Base-by-base conservation (phyloP, 2,329 filamentous ascomycete genomes). In the Ophiosphaerella herpotricha region DNA sequence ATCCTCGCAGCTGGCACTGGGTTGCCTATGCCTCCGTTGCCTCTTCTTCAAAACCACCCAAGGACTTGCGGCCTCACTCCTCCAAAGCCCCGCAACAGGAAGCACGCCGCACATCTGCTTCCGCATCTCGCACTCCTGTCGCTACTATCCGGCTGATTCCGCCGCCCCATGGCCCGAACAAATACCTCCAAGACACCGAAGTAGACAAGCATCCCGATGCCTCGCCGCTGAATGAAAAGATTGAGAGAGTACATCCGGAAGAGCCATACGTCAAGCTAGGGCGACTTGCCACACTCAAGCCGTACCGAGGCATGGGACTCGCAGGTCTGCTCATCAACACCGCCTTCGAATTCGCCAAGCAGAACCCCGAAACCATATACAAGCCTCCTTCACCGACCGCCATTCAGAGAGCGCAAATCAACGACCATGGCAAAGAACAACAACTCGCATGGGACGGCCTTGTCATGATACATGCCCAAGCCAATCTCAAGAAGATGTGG, bases 191-290 rank as follows among this genome's bases (percentile, higher is more conserved):
- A 54, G 66, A 33, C 9, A 26, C 45, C 14, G 41, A 54, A 29
- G 46, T 37, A 7, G 61, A 71, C 56, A 67, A 62, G 48, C 68
- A 72, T 31, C 39, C 64, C 2, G 63, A 71, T 46, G 62, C 66
- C 9, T 66, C 68, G 18, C 64, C 68, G 1, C 61, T 64, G 0
- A 34, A 23, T 1, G 39, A 49, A 35, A 43, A 34, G 56, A 54
- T 18, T 14, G 63, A 60, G 49, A 42, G 75, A 80, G 57, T 81
- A 84, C 80, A 88, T 63, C 82, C 81, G 6, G 67, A 77, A 33
- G 90, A 95, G 64, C 85, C 89, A 0, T 96, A 93, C 71, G 78
- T 96, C 55, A 95, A 93, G 74, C 75, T 97, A 1, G 90, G 90
- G 5, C 83, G 90, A 1, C 78, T 97, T 24, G 89, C 90, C 0